Evolutionary conservation across 306 rosid species (phyloP), one percentile per base, ranked within the genome.

Genomic region (Cucurbita ficifolia): DNA sequence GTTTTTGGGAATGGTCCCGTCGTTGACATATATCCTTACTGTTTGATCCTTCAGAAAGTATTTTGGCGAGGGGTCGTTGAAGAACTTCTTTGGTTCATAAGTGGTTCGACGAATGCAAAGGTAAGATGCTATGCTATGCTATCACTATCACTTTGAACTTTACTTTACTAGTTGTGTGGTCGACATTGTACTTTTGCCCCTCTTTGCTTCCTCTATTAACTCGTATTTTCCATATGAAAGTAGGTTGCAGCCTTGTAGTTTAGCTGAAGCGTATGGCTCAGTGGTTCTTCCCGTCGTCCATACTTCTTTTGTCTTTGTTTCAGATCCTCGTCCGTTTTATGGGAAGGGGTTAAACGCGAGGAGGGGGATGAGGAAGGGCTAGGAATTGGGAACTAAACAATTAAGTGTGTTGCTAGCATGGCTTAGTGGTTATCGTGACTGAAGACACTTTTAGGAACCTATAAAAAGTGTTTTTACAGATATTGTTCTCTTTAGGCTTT

Each of bases 1-100:
- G 16, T 46, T 24, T 69, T 24, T 48, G 13, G 13, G 18, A 16
- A 69, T 22, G 73, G 53, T 48, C 18, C 43, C 24, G 57, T 69
- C 16, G 57, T 69, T 69, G 73, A 71, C 36, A 52, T 50, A 38
- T 53, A 50, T 16, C 18, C 49, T 29, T 29, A 46, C 12, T 5
- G 10, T 83, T 81, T 86, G 85, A 67, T 85, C 77, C 63, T 48
- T 79, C 73, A 94, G 99, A 94, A 85, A 91, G 91, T 94, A 72
- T 94, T 94, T 83, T 94, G 99, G 99, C 90, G 96, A 78, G 99
- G 96, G 73, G 96, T 91, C 50, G 92, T 94, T 73, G 99, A 94
- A 84, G 99, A 94, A 79, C 97, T 94, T 84, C 90, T 94, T 29
- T 94, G 99, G 99, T 94, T 94, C 81, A 84, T 94, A 76, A 89